Evolutionary conservation across 176 grass and related monocot genomes (phyloP).

Genomic region (Hordeum marinum): DNA sequence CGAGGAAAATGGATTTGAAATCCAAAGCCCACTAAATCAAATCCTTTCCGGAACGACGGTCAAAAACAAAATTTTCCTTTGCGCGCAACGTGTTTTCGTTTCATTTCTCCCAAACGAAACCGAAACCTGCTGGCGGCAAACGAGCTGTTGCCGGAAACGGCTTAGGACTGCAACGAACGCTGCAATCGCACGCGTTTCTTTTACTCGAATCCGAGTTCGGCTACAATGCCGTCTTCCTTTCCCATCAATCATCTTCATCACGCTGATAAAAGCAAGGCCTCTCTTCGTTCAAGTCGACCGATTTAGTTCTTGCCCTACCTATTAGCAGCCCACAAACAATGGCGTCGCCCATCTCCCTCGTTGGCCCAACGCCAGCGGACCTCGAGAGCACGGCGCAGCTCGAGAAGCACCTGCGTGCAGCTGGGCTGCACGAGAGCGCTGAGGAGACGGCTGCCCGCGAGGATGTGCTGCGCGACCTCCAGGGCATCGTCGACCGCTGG

Average conservation of each 20-base stretch:
- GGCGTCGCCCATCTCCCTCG: slow-evolving; percentile 8
- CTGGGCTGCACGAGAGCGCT: slow-evolving; percentile 45
- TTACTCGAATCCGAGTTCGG: not conserved
- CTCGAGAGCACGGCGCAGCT: slow-evolving; percentile 14
- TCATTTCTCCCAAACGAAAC: too few species aligned
- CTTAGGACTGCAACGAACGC: too few species aligned
- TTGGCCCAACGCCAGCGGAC: slow-evolving; percentile 9
- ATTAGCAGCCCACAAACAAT: too few species aligned
- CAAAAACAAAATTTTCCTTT: too few species aligned
- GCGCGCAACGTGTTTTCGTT: too few species aligned
- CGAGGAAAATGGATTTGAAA: too few species aligned
- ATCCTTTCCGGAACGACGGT: too few species aligned
- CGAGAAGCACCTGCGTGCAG: slow-evolving; percentile 46
- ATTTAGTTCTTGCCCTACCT: too few species aligned
- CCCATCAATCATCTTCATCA: not conserved
- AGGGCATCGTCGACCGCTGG: slow-evolving; percentile 55
- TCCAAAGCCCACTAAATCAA: too few species aligned
- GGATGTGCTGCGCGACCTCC: slow-evolving; percentile 59
- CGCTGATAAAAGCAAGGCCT: not conserved
- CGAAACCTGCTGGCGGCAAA: too few species aligned
- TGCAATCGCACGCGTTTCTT: too few species aligned
- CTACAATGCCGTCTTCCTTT: not conserved
- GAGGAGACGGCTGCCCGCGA: slow-evolving; percentile 45
- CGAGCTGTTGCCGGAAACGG: too few species aligned
- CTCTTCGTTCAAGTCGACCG: not conserved